A percentile compares a stretch with the other conserved stretches of the same genome.
These are phyloP conservation scores for Thalassiosira profunda DNA, from an alignment of 108 stramenopile genomes.

Conservation along the genomic window DNA sequence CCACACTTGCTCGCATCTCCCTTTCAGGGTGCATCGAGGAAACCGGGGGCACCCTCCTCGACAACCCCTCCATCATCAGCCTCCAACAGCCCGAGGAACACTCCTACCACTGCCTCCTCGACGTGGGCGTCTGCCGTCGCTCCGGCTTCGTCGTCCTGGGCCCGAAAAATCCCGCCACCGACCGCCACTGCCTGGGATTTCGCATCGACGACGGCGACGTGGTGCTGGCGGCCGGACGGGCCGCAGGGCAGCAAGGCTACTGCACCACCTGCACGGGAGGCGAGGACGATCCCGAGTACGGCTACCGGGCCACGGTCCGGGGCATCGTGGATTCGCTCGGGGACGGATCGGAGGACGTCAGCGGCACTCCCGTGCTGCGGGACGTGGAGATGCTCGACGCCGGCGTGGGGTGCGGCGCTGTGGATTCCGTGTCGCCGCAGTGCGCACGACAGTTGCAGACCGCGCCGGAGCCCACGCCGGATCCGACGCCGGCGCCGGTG, in stretches of 20 bases:
- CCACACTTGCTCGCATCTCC: too few species aligned
- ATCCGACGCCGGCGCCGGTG: neutral
- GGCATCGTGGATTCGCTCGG: conserved; percentile 16
- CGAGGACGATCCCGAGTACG: neutral
- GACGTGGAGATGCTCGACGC: conserved; percentile 22
- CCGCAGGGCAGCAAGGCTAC: conserved; percentile 1
- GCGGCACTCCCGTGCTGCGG: conserved; percentile 11
- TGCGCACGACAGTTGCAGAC: neutral
- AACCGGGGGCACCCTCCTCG: conserved; percentile 25
- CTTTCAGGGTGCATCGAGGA: too few species aligned
- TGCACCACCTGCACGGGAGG: conserved; percentile 22
- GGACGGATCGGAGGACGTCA: conserved; percentile 25
- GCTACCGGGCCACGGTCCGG: conserved; percentile 21
- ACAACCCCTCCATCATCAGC: conserved; percentile 24
- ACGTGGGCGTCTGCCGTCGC: conserved; percentile 25
- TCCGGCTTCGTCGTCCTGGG: conserved; percentile 40
- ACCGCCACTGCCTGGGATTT: conserved; percentile 21
- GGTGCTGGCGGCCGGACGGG: conserved; percentile 3
- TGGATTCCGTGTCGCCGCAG: neutral
- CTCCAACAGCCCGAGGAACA: conserved; percentile 38
- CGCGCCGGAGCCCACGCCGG: neutral
- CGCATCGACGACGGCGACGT: conserved; percentile 7
- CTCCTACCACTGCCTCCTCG: conserved; percentile 54
- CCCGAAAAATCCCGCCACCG: conserved; percentile 5
- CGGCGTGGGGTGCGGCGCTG: neutral